phyloP scores from a whole-genome alignment of 352 stramenopile genomes.

The Phytophthora cajani region DNA sequence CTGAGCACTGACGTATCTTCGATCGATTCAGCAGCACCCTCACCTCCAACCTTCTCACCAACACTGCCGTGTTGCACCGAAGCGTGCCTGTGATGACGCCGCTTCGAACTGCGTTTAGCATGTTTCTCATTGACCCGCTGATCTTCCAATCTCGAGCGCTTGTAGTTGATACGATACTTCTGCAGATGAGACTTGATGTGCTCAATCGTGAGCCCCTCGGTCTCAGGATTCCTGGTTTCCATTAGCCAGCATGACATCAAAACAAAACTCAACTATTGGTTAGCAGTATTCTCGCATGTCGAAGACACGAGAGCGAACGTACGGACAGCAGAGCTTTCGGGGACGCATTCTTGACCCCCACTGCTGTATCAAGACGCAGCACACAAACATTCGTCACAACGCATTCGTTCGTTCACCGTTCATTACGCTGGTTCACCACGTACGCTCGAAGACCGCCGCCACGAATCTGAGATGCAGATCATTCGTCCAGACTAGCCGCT shows the following conservation, averaged over 20 bases:
- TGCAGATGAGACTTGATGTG: conserved; percentile 39
- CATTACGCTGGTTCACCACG: conserved; percentile 1
- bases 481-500: conserved; percentile 23
- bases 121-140: conserved; percentile 25
- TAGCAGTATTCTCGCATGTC: neutral
- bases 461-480: conserved; percentile 33
- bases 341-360: conserved; percentile 35
- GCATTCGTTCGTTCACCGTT: neutral
- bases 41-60: neutral
- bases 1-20: neutral
- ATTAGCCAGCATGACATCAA: conserved; percentile 12
- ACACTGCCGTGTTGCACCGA: neutral
- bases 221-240: conserved; percentile 16
- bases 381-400: conserved; percentile 13
- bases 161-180: conserved; percentile 36
- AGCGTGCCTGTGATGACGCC: conserved; percentile 6
- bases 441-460: conserved; percentile 31
- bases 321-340: conserved; percentile 29
- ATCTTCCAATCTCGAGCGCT: conserved; percentile 22
- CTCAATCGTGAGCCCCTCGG: conserved; percentile 19
- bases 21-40: neutral
- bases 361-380: conserved; percentile 3
- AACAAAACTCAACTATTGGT: neutral
- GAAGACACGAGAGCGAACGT: conserved; percentile 4
- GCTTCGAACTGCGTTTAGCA: conserved; percentile 20